Conservation (phyloP, 768 basidiomycete species). For the Cystobasidium tubakii region DNA sequence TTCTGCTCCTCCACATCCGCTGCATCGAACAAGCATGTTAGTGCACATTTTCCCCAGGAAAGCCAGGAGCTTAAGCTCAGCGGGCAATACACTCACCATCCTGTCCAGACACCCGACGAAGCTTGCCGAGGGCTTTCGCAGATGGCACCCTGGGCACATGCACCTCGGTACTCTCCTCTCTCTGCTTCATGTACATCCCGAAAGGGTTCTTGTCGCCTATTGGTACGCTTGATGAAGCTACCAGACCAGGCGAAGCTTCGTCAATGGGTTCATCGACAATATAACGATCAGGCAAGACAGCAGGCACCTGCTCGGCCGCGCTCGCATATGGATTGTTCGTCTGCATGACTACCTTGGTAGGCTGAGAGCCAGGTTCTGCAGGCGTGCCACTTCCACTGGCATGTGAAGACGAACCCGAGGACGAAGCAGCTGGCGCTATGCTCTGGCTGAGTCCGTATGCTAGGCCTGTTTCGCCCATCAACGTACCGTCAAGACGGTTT, state of each 20-base stretch:
- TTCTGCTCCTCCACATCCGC: constrained; percentile 34
- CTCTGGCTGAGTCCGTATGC: background rate
- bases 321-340: constrained; percentile 26
- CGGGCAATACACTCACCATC: background rate
- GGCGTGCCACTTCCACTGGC: constrained; percentile 2
- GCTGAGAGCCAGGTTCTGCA: background rate
- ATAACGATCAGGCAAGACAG: constrained; percentile 6
- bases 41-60: background rate
- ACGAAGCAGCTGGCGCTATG: background rate
- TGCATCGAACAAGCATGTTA: background rate
- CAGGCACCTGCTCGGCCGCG: background rate
- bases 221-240: background rate
- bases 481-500: background rate
- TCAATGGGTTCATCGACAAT: constrained; percentile 25
- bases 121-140: constrained; percentile 32
- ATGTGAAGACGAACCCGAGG: background rate
- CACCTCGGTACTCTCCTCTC: constrained; percentile 3
- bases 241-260: background rate
- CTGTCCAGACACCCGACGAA: constrained; percentile 20
- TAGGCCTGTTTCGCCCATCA: background rate
- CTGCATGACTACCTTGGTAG: constrained; percentile 3
- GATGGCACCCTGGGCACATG: constrained; percentile 6
- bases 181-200: constrained; percentile 2
- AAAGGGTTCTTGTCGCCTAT: constrained; percentile 13
- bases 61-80: too few species aligned